Percentiles rank a stretch among this genome's conserved stretches.
phyloP scores from a whole-genome alignment of 164 flowering plant species.

The Pachysandra terminalis region DNA sequence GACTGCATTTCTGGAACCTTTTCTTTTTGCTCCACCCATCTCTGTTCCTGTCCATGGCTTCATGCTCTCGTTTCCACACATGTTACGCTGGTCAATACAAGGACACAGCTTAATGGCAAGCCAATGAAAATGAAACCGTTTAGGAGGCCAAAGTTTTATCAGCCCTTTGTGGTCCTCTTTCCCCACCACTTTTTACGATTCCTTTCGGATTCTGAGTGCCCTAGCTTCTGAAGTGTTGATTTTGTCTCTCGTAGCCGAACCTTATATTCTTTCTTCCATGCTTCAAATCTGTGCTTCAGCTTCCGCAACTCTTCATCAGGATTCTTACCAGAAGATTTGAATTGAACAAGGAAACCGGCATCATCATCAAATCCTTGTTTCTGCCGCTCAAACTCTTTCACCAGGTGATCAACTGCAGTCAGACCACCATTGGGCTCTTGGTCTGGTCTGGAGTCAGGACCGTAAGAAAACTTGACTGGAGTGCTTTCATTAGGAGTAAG shows the following conservation, averaged over 20 bases:
- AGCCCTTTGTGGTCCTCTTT: conserved; percentile 28
- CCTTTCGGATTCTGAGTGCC: conserved; percentile 38
- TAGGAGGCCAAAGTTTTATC: conserved; percentile 8
- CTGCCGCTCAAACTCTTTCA: conserved; percentile 67
- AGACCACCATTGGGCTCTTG: conserved; percentile 38
- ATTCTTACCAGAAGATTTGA: conserved; percentile 28
- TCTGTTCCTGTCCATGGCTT: not conserved
- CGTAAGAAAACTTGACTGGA: conserved; percentile 30
- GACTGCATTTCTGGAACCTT: not conserved
- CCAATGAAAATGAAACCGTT: not conserved
- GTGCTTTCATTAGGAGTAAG: conserved; percentile 60
- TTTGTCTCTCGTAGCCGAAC: conserved; percentile 56
- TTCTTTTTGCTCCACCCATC: not conserved
- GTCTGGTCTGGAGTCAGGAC: conserved; percentile 23
- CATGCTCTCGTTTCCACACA: no score
- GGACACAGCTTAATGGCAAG: not conserved
- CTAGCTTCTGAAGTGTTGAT: conserved; percentile 50
- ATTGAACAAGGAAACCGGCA: conserved; percentile 45
- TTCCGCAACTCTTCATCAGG: conserved; percentile 61
- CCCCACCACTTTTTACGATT: conserved; percentile 76
- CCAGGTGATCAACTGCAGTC: conserved; percentile 37
- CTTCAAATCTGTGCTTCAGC: conserved; percentile 52
- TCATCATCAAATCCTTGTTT: conserved; percentile 66
- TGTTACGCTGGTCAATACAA: not conserved
- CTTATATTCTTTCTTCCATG: conserved; percentile 88